Evolutionary conservation across 139 green algal species (phyloP).

Genomic region (Eudorina sp.): DNA sequence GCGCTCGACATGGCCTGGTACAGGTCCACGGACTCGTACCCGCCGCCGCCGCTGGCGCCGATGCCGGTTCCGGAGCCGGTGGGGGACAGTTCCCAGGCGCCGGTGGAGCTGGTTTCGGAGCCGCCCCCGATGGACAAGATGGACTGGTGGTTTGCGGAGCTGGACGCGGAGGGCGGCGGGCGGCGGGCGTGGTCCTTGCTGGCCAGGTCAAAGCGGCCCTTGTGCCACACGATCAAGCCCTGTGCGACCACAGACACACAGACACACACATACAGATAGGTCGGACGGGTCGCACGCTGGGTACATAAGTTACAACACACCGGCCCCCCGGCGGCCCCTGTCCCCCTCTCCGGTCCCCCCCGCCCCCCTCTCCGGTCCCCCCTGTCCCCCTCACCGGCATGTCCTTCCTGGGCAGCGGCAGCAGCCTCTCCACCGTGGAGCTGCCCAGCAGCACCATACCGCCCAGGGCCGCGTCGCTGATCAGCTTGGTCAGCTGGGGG

Average conservation of each 20-base stretch:
- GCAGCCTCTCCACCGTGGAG: constrained; percentile 11
- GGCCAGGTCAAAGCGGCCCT: constrained; percentile 29
- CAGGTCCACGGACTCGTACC: too few relatives aligned
- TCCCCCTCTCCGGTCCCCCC: too few relatives aligned
- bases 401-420: constrained; percentile 37
- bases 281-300: too few relatives aligned
- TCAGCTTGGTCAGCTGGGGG: constrained; percentile 40
- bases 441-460: constrained; percentile 31
- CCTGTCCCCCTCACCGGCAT: constrained; percentile 7
- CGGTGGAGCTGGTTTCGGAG: too few relatives aligned
- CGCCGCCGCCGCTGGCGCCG: too few relatives aligned
- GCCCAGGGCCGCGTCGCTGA: constrained; percentile 37
- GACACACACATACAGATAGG: neutral
- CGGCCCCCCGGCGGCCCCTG: too few relatives aligned
- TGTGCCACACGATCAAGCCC: constrained; percentile 41
- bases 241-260: neutral
- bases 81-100: too few relatives aligned
- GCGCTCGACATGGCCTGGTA: constrained; percentile 25
- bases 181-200: neutral
- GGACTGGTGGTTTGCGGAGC: too few relatives aligned
- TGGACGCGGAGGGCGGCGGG: neutral
- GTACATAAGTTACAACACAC: too few relatives aligned
- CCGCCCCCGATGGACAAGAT: too few relatives aligned
- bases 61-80: too few relatives aligned
- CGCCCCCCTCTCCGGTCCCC: too few relatives aligned